phyloP scores from a whole-genome alignment of 164 flowering plant genomes.

The Amborella trichopoda region DNA sequence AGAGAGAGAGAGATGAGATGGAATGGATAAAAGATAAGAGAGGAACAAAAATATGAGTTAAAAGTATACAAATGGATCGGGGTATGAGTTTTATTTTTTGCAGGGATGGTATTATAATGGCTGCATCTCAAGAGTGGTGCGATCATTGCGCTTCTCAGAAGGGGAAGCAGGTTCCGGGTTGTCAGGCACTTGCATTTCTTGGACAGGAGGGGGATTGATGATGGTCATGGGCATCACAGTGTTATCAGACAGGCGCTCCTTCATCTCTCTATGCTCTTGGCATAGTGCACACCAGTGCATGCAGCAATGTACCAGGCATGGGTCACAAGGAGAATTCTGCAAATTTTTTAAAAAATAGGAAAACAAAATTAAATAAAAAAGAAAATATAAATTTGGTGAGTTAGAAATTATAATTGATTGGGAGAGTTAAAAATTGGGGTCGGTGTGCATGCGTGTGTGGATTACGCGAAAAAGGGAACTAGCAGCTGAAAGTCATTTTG shows the following conservation, averaged over 20 bases:
- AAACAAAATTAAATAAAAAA: no score
- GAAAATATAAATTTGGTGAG: no score
- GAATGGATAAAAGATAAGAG: no score
- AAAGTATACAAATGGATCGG: no score
- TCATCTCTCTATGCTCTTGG: constrained; percentile 98
- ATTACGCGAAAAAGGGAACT: no score
- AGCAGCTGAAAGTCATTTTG: no score
- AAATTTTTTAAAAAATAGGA: not conserved
- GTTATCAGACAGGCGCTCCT: constrained; percentile 66
- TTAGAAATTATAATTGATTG: no score
- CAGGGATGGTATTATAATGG: constrained; percentile 19
- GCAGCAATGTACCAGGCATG: constrained; percentile 89
- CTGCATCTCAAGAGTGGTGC: constrained; percentile 35
- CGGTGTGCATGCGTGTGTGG: no score
- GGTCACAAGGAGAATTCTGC: constrained; percentile 97
- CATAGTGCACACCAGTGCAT: constrained; percentile 94
- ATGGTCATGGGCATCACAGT: constrained; percentile 61
- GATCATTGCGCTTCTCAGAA: constrained; percentile 15
- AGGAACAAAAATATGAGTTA: no score
- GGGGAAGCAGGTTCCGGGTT: constrained; percentile 20
- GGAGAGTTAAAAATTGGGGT: no score
- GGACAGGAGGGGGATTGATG: constrained; percentile 81
- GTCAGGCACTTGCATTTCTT: constrained; percentile 55
- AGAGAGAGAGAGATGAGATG: no score
- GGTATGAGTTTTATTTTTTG: not conserved